These are phyloP conservation scores for Chlamydomonas eustigma DNA, from an alignment of 139 green algal species.

Conservation along the genomic window DNA sequence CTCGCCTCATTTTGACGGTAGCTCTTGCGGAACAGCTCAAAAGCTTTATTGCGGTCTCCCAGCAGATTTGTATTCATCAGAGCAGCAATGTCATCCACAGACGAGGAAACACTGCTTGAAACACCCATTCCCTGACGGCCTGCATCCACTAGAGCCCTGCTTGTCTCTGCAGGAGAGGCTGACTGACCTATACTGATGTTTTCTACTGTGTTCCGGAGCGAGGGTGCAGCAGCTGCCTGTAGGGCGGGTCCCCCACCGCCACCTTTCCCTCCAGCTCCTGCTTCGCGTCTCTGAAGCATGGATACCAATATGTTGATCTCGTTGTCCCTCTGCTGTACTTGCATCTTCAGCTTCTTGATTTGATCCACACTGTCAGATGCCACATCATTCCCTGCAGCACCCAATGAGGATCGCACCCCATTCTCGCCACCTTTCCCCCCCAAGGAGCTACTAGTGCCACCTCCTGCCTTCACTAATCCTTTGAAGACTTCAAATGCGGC, in stretches of 20 bases:
- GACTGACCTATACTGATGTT: not conserved
- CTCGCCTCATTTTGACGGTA: conserved; percentile 69
- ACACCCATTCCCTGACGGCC: not conserved
- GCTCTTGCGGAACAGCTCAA: conserved; percentile 79
- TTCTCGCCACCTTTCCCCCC: not conserved
- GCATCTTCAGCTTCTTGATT: conserved; percentile 65
- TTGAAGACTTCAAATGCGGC: conserved; percentile 46
- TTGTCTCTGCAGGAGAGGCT: not conserved
- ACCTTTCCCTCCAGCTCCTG: not conserved
- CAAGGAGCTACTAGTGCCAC: not conserved
- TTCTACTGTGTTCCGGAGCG: too few relatives aligned
- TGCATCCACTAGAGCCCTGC: not conserved
- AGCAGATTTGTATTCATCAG: conserved; percentile 57
- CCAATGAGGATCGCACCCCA: not conserved
- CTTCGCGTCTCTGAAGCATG: conserved; percentile 57
- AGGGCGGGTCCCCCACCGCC: not conserved
- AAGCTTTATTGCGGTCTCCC: conserved; percentile 68
- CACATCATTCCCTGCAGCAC: conserved; percentile 1
- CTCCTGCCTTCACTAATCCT: conserved; percentile 5
- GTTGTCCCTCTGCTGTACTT: conserved; percentile 79
- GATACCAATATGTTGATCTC: conserved; percentile 80
- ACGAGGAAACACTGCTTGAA: not conserved
- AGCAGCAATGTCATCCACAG: conserved; percentile 30
- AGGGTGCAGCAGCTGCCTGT: not conserved
- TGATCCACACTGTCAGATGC: conserved; percentile 40